Conservation (phyloP, 176 grass and related monocot species). For the Chloris gayana region DNA sequence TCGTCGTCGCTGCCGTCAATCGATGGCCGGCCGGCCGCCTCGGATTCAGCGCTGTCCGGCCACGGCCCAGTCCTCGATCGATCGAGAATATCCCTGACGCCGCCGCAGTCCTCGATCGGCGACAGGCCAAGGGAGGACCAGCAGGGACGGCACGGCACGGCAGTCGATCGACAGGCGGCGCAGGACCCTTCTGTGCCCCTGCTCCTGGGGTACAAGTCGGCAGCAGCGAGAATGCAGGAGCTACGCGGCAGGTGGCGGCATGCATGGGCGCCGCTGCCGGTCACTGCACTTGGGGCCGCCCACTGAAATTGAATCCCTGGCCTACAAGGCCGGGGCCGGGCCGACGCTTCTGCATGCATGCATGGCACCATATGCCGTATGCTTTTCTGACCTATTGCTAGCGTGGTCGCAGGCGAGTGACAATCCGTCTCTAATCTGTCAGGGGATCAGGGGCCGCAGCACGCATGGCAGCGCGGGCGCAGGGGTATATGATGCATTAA, state of each 20-base stretch:
- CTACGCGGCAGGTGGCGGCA: too few species aligned
- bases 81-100: conserved; percentile 32
- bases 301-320: too few species aligned
- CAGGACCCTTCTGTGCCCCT: not conserved
- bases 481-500: not conserved
- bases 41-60: conserved; percentile 35
- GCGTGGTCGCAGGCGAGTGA: too few species aligned
- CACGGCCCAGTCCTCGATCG: not conserved
- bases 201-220: too few species aligned
- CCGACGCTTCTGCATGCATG: not conserved
- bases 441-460: not conserved
- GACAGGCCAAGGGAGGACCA: not conserved
- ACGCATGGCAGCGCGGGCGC: not conserved
- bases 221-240: too few species aligned
- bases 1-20: not conserved
- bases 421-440: too few species aligned
- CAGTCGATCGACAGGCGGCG: not conserved
- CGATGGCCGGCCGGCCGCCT: not conserved
- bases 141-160: too few species aligned
- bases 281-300: too few species aligned
- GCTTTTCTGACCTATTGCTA: not conserved
- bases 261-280: too few species aligned
- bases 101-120: not conserved
- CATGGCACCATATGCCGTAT: conserved; percentile 1
- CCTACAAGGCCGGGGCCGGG: too few species aligned